Evolutionary conservation across 345 rosid genomes (phyloP), one percentile per base, ranked within the genome.

Genomic region (Rhodamnia argentea): DNA sequence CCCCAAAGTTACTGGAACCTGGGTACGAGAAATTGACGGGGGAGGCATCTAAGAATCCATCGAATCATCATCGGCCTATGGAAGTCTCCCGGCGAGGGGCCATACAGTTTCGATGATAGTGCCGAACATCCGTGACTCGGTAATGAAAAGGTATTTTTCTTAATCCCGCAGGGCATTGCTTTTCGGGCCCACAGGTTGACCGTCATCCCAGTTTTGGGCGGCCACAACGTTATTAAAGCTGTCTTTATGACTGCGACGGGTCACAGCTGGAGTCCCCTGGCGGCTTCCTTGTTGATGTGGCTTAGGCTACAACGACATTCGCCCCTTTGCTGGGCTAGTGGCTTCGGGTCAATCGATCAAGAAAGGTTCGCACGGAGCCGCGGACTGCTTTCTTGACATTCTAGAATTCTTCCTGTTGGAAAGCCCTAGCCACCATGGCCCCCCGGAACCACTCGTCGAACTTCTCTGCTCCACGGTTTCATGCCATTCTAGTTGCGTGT

Each of bases 201-300:
- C 47, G 0, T 0, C 20, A 32, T 0, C 24, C 13, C 2, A 1
- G 57, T 18, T 10, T 18, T 32, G 78, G 78, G 24, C 13, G 78
- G 78, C 78, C 0, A 5, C 47, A 70, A 9, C 37, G 47, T 18
- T 1, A 1, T 70, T 3, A 3, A 16, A 7, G 12, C 42, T 50
- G 4, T 5, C 32, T 18, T 9, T 32, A 6, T 32, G 13, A 0
- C 44, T 20, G 14, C 55, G 4, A 32, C 0, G 0, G 0, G 24
- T 37, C 47, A 6, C 4, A 42, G 44, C 6, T 42, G 44, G 44
- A 42, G 78, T 32, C 78, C 47, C 13, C 18, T 9, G 13, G 47
- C 78, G 78, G 7, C 24, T 18, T 37, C 16, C 10, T 4, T 4
- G 60, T 23, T 13, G n/a, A 56, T 3, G 60, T 22, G 60, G 60